A percentile compares a stretch with the other conserved stretches of the same genome.
Conservation (phyloP, 2,329 filamentous ascomycete genomes). For the Aspergillus niger region DNA sequence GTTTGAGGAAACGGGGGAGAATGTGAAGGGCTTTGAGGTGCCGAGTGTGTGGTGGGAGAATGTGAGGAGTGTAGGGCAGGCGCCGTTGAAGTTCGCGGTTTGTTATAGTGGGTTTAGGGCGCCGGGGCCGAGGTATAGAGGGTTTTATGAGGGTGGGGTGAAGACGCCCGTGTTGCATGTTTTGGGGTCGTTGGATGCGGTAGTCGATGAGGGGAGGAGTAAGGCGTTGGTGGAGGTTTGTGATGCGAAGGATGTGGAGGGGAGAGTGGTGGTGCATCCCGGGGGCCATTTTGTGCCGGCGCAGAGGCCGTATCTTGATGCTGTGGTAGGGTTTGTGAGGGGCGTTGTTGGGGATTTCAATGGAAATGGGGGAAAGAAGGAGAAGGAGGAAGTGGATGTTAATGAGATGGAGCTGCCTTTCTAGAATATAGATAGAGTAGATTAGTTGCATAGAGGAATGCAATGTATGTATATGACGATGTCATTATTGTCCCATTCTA, state of each 20-base stretch:
- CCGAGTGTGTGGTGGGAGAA: conserved; percentile 51
- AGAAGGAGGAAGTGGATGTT: conserved; percentile 56
- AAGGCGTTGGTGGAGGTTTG: conserved; percentile 68
- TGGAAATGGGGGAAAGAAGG: conserved; percentile 35
- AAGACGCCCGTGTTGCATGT: conserved; percentile 78
- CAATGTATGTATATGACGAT: not conserved
- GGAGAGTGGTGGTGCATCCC: conserved; percentile 69
- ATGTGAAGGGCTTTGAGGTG: conserved; percentile 46
- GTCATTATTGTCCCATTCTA: conserved; percentile 30
- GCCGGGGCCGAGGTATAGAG: conserved; percentile 61
- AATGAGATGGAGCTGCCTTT: conserved; percentile 72
- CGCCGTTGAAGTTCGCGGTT: conserved; percentile 69
- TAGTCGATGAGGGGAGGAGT: conserved; percentile 78
- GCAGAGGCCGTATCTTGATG: conserved; percentile 76
- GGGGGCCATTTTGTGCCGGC: conserved; percentile 90
- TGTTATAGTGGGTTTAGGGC: conserved; percentile 77
- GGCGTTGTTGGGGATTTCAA: conserved; percentile 48
- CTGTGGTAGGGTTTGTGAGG: conserved; percentile 71
- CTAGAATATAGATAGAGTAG: conserved; percentile 24
- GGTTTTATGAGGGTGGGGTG: conserved; percentile 75
- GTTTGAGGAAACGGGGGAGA: conserved; percentile 16
- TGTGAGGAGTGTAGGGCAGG: conserved; percentile 43
- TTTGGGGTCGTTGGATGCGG: conserved; percentile 79
- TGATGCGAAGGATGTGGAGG: conserved; percentile 54
- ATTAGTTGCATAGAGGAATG: not conserved